phyloP scores from a whole-genome alignment of 2,329 filamentous ascomycete genomes.

The Colletotrichum higginsianum region DNA sequence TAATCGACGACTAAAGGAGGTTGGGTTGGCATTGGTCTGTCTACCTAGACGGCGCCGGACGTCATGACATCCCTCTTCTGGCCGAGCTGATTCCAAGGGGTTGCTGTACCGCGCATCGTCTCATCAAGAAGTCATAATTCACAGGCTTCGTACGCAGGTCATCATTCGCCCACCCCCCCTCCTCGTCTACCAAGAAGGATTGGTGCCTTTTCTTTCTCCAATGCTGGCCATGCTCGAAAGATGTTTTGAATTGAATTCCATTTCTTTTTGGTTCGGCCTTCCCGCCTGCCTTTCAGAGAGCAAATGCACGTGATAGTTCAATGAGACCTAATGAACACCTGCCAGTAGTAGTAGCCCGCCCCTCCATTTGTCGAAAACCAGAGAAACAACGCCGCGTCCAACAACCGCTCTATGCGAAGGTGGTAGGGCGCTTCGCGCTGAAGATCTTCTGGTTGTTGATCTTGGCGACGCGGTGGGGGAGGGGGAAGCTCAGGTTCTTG shows the following conservation, averaged over 20 bases:
- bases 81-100: conserved; percentile 8
- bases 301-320: conserved; percentile 73
- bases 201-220: conserved; percentile 22
- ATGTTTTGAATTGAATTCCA: conserved; percentile 55
- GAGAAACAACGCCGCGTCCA: conserved; percentile 60
- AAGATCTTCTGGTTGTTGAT: conserved; percentile 90
- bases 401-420: conserved; percentile 86
- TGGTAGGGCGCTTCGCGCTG: conserved; percentile 92
- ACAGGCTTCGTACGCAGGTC: conserved; percentile 40
- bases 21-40: conserved; percentile 20
- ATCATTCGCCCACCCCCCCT: conserved; percentile 24
- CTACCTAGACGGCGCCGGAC: conserved; percentile 16
- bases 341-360: conserved; percentile 62
- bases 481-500: conserved; percentile 98
- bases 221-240: conserved; percentile 36
- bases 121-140: conserved; percentile 40
- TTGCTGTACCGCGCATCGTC: conserved; percentile 18
- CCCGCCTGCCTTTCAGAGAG: conserved; percentile 61
- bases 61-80: conserved; percentile 21
- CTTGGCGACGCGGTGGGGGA: conserved; percentile 95
- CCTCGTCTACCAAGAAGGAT: conserved; percentile 29
- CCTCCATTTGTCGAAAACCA: conserved; percentile 57
- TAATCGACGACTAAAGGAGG: not conserved
- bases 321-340: conserved; percentile 75
- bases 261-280: conserved; percentile 47